Conservation (phyloP, 768 basidiomycete genomes). For the Phaffia tasmanica region DNA sequence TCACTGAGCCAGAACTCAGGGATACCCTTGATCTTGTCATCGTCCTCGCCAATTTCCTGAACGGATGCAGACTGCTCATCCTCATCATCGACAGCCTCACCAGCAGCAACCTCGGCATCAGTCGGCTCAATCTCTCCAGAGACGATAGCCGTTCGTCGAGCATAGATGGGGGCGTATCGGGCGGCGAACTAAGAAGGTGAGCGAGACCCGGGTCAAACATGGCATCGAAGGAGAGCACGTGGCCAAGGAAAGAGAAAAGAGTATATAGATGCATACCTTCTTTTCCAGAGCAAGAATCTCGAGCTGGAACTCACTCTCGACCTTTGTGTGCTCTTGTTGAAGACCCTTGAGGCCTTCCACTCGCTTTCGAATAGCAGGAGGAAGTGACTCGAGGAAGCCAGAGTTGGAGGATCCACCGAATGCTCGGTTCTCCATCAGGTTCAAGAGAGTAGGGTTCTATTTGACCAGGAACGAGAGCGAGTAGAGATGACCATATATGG, state of each 20-base stretch:
- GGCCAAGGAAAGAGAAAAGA: neutral
- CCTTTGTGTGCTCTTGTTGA: slow-evolving; percentile 76
- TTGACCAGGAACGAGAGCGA: neutral
- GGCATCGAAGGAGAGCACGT: neutral
- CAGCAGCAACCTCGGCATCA: slow-evolving; percentile 67
- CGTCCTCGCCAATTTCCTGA: slow-evolving; percentile 33
- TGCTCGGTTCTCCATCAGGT: neutral
- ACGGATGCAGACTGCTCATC: slow-evolving; percentile 47
- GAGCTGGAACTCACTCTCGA: slow-evolving; percentile 87
- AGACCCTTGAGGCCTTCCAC: slow-evolving; percentile 88
- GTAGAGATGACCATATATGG: neutral
- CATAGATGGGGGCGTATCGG: slow-evolving; percentile 59
- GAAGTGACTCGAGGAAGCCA: slow-evolving; percentile 59
- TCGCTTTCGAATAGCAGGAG: slow-evolving; percentile 64
- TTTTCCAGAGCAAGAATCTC: slow-evolving; percentile 93
- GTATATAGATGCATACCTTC: slow-evolving; percentile 52
- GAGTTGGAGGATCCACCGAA: slow-evolving; percentile 1
- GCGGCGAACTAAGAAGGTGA: slow-evolving; percentile 37
- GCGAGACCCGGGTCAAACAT: slow-evolving; percentile 1
- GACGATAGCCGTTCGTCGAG: slow-evolving; percentile 73
- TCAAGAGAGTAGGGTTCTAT: slow-evolving; percentile 13
- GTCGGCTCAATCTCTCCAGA: slow-evolving; percentile 62
- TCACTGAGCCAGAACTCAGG: slow-evolving; percentile 68
- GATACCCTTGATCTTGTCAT: slow-evolving; percentile 46
- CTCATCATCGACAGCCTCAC: slow-evolving; percentile 64